Evolutionary conservation across 345 rosid genomes (phyloP).

Genomic region (Mangifera indica): DNA sequence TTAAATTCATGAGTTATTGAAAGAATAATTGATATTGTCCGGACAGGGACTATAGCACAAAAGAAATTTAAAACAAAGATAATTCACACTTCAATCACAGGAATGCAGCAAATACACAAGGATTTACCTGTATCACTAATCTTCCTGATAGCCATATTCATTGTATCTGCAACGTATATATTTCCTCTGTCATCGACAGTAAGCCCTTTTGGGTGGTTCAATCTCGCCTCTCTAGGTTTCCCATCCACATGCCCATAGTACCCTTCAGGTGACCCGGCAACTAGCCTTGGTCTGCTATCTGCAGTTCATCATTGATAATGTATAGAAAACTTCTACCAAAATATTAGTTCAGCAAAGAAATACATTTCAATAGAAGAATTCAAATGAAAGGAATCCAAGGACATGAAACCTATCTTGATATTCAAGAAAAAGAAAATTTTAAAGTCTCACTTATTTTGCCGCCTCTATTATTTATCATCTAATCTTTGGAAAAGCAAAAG

Average conservation of each 20-base stretch:
- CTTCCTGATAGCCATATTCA: constrained; percentile 93
- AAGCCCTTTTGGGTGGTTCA: constrained; percentile 90
- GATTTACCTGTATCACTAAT: constrained; percentile 76
- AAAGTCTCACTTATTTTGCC: background rate
- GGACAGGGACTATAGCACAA: background rate
- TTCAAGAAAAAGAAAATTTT: background rate
- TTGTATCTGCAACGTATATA: constrained; percentile 84
- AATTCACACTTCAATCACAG: background rate
- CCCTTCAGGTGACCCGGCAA: constrained; percentile 90
- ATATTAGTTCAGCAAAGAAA: background rate
- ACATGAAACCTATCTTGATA: background rate
- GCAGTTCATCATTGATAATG: constrained; percentile 29
- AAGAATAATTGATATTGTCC: background rate
- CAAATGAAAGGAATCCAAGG: background rate
- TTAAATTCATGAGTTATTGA: background rate
- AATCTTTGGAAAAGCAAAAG: constrained; percentile 13
- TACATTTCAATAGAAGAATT: background rate
- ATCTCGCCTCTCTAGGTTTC: constrained; percentile 65
- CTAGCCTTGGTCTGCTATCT: constrained; percentile 86
- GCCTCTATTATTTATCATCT: background rate
- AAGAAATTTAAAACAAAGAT: background rate
- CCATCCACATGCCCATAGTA: constrained; percentile 88
- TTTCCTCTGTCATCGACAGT: constrained; percentile 87
- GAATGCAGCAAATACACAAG: background rate
- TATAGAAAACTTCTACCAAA: background rate